Percentiles rank a stretch among this genome's conserved stretches.
Conservation (phyloP, 805 yeast genomes). For the Metschnikowia lachancei region DNA sequence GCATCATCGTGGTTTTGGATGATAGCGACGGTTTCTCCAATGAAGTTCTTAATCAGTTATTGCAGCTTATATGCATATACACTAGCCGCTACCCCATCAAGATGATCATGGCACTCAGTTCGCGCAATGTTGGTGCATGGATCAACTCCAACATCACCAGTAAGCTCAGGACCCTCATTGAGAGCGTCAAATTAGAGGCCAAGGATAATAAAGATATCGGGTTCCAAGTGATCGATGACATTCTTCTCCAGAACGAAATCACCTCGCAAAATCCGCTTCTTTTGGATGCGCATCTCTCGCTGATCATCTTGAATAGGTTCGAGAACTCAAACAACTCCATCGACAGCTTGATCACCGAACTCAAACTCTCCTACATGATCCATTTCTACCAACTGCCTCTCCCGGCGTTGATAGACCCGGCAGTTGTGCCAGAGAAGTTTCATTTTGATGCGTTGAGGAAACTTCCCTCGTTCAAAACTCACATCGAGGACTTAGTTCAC, state of each 20-base stretch:
- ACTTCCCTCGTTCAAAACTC: constrained; percentile 37
- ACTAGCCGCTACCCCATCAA: constrained; percentile 29
- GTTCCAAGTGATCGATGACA: constrained; percentile 31
- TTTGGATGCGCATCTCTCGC: constrained; percentile 26
- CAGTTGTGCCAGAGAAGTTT: constrained; percentile 10
- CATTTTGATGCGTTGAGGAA: constrained; percentile 29
- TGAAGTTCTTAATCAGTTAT: constrained; percentile 35
- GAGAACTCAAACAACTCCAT: constrained; percentile 41
- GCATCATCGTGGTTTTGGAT: constrained; percentile 33
- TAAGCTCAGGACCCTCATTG: constrained; percentile 27
- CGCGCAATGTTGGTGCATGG: constrained; percentile 38
- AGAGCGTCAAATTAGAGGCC: constrained; percentile 33
- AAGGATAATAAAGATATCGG: constrained; percentile 35
- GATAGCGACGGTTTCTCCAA: constrained; percentile 36
- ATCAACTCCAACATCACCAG: constrained; percentile 32
- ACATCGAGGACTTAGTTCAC: constrained; percentile 27
- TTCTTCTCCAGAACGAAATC: constrained; percentile 29
- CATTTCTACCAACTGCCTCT: constrained; percentile 41
- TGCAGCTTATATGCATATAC: constrained; percentile 32
- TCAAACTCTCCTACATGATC: constrained; percentile 39
- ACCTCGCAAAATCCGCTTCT: constrained; percentile 21
- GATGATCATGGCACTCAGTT: constrained; percentile 37
- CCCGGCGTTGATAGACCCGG: constrained; percentile 23
- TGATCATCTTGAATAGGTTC: constrained; percentile 34
- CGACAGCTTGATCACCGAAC: constrained; percentile 37